Evolutionary conservation across 257 asterid genomes (phyloP), one percentile per base, ranked within the genome.

Genomic region (Fraxinus pennsylvanica): DNA sequence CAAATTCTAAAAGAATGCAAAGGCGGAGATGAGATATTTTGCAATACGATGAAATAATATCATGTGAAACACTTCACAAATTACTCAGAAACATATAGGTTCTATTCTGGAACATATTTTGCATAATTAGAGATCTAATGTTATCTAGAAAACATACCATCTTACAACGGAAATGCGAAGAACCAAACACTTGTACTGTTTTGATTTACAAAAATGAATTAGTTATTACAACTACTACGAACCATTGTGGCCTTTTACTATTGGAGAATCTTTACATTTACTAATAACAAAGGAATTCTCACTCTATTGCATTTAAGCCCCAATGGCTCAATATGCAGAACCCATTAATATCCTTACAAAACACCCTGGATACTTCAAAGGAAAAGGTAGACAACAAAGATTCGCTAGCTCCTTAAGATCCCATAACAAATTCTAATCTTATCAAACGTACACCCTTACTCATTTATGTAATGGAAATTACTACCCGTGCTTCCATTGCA

Each of bases 1-100:
- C 84, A 76, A 89, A 93, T 71, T 93, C 99, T 93, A 85, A 36
- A 66, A 43, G 0, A 29, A 67, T 57, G 65, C 21, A 7, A 38
- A 36, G 21, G 39, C 70, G 13, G 38, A 54, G 68, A 61, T 61
- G 17, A 61, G 35, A 61, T 61, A 10, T 61, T 61, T 21, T 61
- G 68, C 15, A 61, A 61, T 22, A 29, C 1, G 33, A 61, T 22
- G 33, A 61, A 61, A 61, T 9, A 61, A 63, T 9, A 17, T 63
- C 69, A 25, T 9, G 5, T 14, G 35, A 27, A 63, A 25, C 3
- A 63, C 36, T 63, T 63, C 17, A 13, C 33, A 22, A 63, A 63
- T 27, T 25, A 63, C 36, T 63, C 19, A 9, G 36, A n/a, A 63
- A 27, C 36, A 9, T 63, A 25, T 63, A 63, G 19, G 69, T 27